Base-by-base conservation (phyloP, 1,284 basidiomycete genomes). In the Apiotrichum gracile region DNA sequence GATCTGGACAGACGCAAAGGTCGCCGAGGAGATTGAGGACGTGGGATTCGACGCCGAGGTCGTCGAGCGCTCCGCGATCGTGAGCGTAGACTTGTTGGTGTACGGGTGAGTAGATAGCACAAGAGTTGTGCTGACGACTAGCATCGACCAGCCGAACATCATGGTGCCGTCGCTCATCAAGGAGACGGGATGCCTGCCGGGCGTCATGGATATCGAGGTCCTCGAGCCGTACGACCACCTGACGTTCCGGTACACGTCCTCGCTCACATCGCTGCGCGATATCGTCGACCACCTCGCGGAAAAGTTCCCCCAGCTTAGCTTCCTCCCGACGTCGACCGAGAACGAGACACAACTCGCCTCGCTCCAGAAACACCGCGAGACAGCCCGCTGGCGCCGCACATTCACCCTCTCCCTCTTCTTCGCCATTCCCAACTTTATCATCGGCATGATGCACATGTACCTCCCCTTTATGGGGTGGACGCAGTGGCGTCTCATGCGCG, bases 371-470 rank as follows among this genome's bases (percentile, higher is more conserved):
- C 87, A 89, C 47, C 92, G 89, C 72, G 96, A 98, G 74, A 87
- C 96, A 27, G 80, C 85, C 49, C 84, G 90, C 66, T 99, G 96
- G 96, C 80, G 85, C 27, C 75, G 75, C n/a, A 85, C 91, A 19
- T 87, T 97, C 76, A 71, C 84, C 47, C 83, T 83, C 77, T 84
- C 86, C 61, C 68, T 87, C 35, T 70, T 78, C 14, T 97, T 99
- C 69, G 91, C 91, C 41, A 62, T 96, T 0, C 96, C 96, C 22
- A 91, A 96, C 51, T 97, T 97, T 75, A 82, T 97, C 69, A 77
- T 98, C 56, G 82, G 83, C 57, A 98, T 98, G 94, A 81, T 85
- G 44, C 83, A 83, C n/a, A 87, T 84, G 72, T 82, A 73, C 58
- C 61, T 76, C 6, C 73, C 73, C 6, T 55, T 69, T 53, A 64